phyloP scores from a whole-genome alignment of 768 basidiomycete genomes.

The Scleroderma citrinum region DNA sequence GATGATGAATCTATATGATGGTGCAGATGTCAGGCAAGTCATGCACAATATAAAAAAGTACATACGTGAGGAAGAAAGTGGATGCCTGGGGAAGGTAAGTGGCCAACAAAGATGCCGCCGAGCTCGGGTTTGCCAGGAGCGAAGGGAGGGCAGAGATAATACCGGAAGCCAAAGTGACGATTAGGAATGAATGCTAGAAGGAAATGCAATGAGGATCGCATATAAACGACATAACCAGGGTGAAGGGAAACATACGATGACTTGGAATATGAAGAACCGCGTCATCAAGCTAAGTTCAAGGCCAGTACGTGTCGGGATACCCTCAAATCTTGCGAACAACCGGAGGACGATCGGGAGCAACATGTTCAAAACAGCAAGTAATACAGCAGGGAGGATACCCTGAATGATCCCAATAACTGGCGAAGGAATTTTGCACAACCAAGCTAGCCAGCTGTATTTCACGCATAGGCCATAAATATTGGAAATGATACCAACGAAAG shows the following conservation, averaged over 20 bases:
- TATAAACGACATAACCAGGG: neutral
- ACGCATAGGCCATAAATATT: constrained; percentile 70
- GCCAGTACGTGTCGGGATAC: constrained; percentile 77
- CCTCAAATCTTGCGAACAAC: constrained; percentile 78
- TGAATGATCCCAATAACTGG: constrained; percentile 75
- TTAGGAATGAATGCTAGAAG: constrained; percentile 83
- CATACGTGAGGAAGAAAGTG: constrained; percentile 86
- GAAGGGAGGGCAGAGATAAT: constrained; percentile 64
- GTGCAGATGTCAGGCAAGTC: neutral
- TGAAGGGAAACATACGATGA: constrained; percentile 57
- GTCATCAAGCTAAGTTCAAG: constrained; percentile 91
- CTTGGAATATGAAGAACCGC: constrained; percentile 88
- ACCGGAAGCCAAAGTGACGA: constrained; percentile 82
- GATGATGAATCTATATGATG: constrained; percentile 53
- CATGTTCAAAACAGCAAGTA: constrained; percentile 89
- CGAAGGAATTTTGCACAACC: constrained; percentile 70
- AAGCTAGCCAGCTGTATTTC: constrained; percentile 65
- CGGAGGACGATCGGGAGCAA: constrained; percentile 81
- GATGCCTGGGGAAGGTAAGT: constrained; percentile 74
- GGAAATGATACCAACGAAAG: constrained; percentile 81
- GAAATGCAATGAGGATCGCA: neutral
- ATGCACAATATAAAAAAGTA: constrained; percentile 3
- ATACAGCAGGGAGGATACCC: constrained; percentile 83
- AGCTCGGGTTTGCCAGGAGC: constrained; percentile 62
- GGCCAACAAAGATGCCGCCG: constrained; percentile 68